phyloP scores from a whole-genome alignment of 2,329 filamentous ascomycete genomes.

The Setomelanomma holmii region DNA sequence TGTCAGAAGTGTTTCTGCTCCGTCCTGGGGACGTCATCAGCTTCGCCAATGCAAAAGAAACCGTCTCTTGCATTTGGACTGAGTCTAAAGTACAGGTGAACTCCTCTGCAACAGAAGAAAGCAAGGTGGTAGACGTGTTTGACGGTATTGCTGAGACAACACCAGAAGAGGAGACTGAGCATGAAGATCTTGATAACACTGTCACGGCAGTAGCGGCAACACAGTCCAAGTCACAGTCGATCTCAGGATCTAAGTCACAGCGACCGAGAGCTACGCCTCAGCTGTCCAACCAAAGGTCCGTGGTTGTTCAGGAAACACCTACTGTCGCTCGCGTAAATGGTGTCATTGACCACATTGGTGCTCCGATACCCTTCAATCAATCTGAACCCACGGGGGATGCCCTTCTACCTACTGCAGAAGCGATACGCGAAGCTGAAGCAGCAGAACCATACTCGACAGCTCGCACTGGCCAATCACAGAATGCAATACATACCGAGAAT shows the following conservation, averaged over 20 bases:
- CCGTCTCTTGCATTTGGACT: constrained; percentile 25
- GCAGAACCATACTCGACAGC: constrained; percentile 22
- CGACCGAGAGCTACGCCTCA: constrained; percentile 39
- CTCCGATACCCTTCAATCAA: too few species aligned
- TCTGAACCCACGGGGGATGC: too few species aligned
- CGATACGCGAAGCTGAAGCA: background rate
- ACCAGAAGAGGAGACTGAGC: constrained; percentile 31
- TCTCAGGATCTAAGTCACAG: too few species aligned
- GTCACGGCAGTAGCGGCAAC: constrained; percentile 23
- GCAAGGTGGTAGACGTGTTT: constrained; percentile 1
- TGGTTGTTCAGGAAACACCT: constrained; percentile 45
- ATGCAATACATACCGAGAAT: background rate
- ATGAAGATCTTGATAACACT: constrained; percentile 32
- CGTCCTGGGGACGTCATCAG: constrained; percentile 35
- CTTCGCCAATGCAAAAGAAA: constrained; percentile 9
- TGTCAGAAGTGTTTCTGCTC: constrained; percentile 36
- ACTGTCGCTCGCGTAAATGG: constrained; percentile 24
- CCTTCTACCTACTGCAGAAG: background rate
- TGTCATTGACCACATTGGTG: constrained; percentile 1
- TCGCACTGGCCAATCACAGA: constrained; percentile 20
- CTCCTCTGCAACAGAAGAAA: constrained; percentile 34
- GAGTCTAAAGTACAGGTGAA: constrained; percentile 39
- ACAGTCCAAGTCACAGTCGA: constrained; percentile 14
- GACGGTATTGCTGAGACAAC: constrained; percentile 11
- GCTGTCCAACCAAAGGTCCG: constrained; percentile 28